Evolutionary conservation across 2,329 filamentous ascomycete genomes (phyloP).

Genomic region (Chalara sp.): DNA sequence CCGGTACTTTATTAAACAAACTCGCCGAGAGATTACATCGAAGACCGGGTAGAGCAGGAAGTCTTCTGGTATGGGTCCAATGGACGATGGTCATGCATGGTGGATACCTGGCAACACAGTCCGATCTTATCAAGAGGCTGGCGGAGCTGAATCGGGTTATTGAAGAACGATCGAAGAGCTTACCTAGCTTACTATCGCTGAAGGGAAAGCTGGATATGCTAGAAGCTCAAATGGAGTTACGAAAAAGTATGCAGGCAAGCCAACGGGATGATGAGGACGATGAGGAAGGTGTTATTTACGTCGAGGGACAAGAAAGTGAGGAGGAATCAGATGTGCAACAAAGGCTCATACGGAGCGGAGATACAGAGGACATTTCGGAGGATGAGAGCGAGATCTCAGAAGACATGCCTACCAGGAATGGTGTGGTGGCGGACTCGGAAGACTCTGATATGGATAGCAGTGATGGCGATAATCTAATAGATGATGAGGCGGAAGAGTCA

Average conservation of each 20-base stretch:
- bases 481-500: conserved; percentile 44
- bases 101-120: conserved; percentile 79
- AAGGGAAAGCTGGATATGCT: conserved; percentile 96
- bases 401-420: conserved; percentile 34
- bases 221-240: conserved; percentile 78
- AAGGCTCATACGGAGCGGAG: conserved; percentile 14
- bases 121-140: conserved; percentile 74
- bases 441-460: conserved; percentile 38
- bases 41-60: conserved; percentile 81
- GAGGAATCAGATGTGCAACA: conserved; percentile 49
- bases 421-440: conserved; percentile 40
- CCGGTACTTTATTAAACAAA: conserved; percentile 70
- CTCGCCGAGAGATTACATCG: conserved; percentile 82
- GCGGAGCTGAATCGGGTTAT: conserved; percentile 78
- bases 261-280: conserved; percentile 35
- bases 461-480: conserved; percentile 36
- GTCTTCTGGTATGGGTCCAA: conserved; percentile 91
- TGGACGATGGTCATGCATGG: conserved; percentile 91
- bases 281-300: conserved; percentile 67
- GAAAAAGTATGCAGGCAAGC: conserved; percentile 57
- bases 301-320: conserved; percentile 64
- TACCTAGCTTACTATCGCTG: conserved; percentile 75
- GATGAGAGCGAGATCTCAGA: conserved; percentile 26
- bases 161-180: conserved; percentile 74
- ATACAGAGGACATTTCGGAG: conserved; percentile 18